phyloP scores from a whole-genome alignment of 2,329 filamentous ascomycete genomes.

The Fonsecaea pedrosoi region DNA sequence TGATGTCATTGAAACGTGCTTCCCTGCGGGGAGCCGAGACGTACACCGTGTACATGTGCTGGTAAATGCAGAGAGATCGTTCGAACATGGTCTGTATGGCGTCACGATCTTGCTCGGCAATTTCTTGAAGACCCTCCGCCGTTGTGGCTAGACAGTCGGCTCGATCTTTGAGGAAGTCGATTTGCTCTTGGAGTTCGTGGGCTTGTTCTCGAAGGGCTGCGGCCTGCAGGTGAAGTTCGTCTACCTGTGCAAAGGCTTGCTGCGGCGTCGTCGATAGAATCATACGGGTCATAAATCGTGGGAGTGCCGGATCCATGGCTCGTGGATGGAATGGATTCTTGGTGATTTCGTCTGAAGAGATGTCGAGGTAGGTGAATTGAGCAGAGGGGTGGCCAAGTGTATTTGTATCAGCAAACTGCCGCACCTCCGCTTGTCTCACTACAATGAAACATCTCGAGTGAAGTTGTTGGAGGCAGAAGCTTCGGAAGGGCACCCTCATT shows the following conservation, averaged over 20 bases:
- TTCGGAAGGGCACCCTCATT: slow-evolving; percentile 4
- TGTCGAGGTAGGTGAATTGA: not conserved
- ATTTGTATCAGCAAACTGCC: slow-evolving; percentile 6
- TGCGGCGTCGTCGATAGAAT: slow-evolving; percentile 24
- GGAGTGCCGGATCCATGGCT: slow-evolving; percentile 25
- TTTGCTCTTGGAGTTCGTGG: slow-evolving; percentile 13
- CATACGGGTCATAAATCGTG: slow-evolving; percentile 14
- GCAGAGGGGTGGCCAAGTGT: not conserved
- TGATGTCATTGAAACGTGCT: slow-evolving; percentile 15
- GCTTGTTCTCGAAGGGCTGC: slow-evolving; percentile 19
- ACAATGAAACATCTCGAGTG: not conserved
- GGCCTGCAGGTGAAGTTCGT: slow-evolving; percentile 23
- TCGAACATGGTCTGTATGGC: slow-evolving; percentile 25
- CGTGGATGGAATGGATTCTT: not conserved
- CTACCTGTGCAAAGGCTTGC: slow-evolving; percentile 24
- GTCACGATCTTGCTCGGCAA: slow-evolving; percentile 24
- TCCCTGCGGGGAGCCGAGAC: slow-evolving; percentile 7
- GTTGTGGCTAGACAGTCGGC: slow-evolving; percentile 25
- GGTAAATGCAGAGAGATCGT: slow-evolving; percentile 6
- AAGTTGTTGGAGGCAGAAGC: not conserved
- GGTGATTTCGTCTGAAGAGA: not conserved
- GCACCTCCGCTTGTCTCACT: slow-evolving; percentile 1
- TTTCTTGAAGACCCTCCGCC: slow-evolving; percentile 22
- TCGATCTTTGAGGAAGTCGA: slow-evolving; percentile 18
- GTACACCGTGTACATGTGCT: slow-evolving; percentile 13